A percentile compares a stretch with the other conserved stretches of the same genome.
Evolutionary conservation across 1,284 basidiomycete species (phyloP).

Genomic region (Vanrija sp.): DNA sequence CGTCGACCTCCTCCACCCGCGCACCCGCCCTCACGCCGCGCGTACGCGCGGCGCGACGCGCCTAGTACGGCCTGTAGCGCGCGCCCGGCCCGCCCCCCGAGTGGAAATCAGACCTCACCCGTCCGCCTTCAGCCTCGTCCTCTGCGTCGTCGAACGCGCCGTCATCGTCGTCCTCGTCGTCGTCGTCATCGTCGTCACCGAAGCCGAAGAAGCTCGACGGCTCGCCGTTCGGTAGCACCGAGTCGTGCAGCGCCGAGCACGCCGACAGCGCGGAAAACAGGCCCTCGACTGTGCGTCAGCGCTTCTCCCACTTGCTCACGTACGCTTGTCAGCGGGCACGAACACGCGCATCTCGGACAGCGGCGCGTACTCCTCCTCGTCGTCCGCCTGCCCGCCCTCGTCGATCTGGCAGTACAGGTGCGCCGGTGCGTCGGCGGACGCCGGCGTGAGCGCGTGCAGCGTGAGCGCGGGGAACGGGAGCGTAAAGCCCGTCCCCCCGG

Average conservation of each 20-base stretch:
- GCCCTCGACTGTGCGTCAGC: slow-evolving; percentile 61
- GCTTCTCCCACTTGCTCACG: slow-evolving; percentile 38
- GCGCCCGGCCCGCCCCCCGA: slow-evolving; percentile 57
- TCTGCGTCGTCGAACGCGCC: slow-evolving; percentile 58
- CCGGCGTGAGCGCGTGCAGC: slow-evolving; percentile 78
- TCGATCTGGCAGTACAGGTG: slow-evolving; percentile 88
- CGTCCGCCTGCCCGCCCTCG: slow-evolving; percentile 52
- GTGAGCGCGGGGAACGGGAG: slow-evolving; percentile 80
- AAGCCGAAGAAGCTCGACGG: slow-evolving; percentile 40
- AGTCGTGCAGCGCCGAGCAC: slow-evolving; percentile 85
- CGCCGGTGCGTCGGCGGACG: slow-evolving; percentile 54
- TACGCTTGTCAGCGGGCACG: slow-evolving; percentile 62
- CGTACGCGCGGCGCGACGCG: background rate
- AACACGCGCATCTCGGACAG: slow-evolving; percentile 75
- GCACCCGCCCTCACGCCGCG: no score
- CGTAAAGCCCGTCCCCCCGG: slow-evolving; percentile 59
- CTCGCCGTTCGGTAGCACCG: slow-evolving; percentile 56
- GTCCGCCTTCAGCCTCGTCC: slow-evolving; percentile 58
- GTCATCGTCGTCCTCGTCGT: slow-evolving; percentile 37
- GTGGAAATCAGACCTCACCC: slow-evolving; percentile 88
- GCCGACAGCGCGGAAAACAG: slow-evolving; percentile 84
- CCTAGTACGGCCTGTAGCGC: slow-evolving; percentile 83
- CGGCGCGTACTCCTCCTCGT: slow-evolving; percentile 55
- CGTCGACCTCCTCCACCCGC: background rate
- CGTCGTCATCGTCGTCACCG: slow-evolving; percentile 53